Base-by-base conservation (phyloP, 1,139 yeast genomes). In the Hansenula sp. region DNA sequence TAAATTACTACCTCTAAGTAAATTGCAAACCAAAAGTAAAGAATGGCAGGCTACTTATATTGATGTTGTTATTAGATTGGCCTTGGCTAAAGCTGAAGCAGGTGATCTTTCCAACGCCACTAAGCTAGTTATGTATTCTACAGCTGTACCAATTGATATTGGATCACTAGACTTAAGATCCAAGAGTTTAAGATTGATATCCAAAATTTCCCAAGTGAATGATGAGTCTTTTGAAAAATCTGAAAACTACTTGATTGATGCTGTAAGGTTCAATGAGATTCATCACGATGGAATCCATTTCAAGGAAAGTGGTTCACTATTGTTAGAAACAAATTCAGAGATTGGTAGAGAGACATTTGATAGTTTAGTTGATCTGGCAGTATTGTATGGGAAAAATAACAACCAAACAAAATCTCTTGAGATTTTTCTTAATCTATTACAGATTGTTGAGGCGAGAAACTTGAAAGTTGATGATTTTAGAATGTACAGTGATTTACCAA, bases 211-310 rank as follows among this genome's bases (percentile, higher is more conserved):
- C 2, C n/a, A 37, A 2, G 25, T 28, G 12, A 59, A 53, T 8
- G 53, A 54, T 5, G 53, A 59, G 1, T 57, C 60, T 36, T 41
- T 52, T 3, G 48, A 54, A 2, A 63, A 61, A 16, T 70, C 72
- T 33, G 67, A 71, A 28, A 40, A 47, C 4, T 70, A 71, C 43
- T 61, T 76, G 39, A 54, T 67, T 36, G 64, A 78, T 39, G 66
- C 79, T 2, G 58, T 78, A 15, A 65, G 63, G 29, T 74, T 49
- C 38, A 52, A 57, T 33, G 59, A 55, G 29, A 45, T 44, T 21
- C 45, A 51, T 13, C 58, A 60, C 3, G 49, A 58, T 5, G 55
- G 50, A 21, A 41, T 54, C 24, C 19, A 41, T 30, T 47, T 53
- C 46, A 17, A 46, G 41, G 38, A 55, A 27, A 45, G 42, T 36